Evolutionary conservation across 2,329 filamentous ascomycete species (phyloP).

Genomic region (Gaeumannomyces sp.): DNA sequence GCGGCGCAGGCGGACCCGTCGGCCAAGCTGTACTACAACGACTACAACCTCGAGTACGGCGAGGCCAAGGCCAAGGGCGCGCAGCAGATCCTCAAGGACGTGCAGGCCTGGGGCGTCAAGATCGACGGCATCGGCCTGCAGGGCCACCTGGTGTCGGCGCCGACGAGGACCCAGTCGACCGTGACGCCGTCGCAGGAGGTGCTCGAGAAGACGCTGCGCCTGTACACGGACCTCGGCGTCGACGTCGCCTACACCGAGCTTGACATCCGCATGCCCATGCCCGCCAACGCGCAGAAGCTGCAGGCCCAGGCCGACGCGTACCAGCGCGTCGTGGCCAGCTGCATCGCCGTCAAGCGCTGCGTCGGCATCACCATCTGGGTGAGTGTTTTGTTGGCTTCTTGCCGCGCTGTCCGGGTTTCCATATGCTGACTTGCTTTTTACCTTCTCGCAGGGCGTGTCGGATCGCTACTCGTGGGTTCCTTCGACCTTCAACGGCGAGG

Average conservation of each 20-base stretch:
- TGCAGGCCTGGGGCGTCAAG: constrained; percentile 30
- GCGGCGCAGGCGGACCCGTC: constrained; percentile 37
- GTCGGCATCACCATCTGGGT: constrained; percentile 26
- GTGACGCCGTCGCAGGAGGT: constrained; percentile 25
- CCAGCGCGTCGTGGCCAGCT: constrained; percentile 20
- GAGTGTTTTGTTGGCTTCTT: constrained; percentile 6
- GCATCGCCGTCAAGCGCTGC: constrained; percentile 20
- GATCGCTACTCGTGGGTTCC: constrained; percentile 22
- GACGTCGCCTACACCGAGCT: constrained; percentile 49
- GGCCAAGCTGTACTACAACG: constrained; percentile 47
- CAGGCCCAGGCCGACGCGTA: constrained; percentile 37
- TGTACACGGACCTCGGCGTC: constrained; percentile 35
- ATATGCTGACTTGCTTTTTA: background rate
- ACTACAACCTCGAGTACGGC: constrained; percentile 37
- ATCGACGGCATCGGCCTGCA: constrained; percentile 49
- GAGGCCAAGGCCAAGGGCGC: constrained; percentile 28
- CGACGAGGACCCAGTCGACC: constrained; percentile 29
- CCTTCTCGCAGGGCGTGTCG: constrained; percentile 18
- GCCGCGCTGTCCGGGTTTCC: no score
- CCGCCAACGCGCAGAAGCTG: constrained; percentile 30
- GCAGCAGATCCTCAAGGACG: constrained; percentile 25
- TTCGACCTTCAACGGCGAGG: constrained; percentile 18
- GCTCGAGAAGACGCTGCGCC: constrained; percentile 28
- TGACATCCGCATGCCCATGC: constrained; percentile 39
- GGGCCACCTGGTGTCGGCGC: constrained; percentile 37